Evolutionary conservation across 2,329 filamentous ascomycete genomes (phyloP), one percentile per base, ranked within the genome.

Genomic region (Berkeleyomyces rouxiae): DNA sequence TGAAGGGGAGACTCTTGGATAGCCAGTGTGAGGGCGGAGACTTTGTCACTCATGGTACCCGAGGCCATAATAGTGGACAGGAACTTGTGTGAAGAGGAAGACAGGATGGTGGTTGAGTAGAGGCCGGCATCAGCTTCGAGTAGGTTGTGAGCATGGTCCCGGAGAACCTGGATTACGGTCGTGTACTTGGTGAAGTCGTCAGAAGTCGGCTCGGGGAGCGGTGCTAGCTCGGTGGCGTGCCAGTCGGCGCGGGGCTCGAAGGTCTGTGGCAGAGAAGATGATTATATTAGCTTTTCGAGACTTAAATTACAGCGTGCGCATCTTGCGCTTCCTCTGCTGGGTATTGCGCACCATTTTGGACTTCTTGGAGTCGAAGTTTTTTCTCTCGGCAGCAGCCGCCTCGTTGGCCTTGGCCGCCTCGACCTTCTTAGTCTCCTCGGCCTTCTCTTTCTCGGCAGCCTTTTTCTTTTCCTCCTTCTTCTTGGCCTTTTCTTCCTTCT

Each of bases 1-100:
- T 99, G 93, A 60, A 97, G 76, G 16, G 93, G 93, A 7, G 95
- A 97, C 73, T 99, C 93, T 75, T 99, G 95, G 10, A 96, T 85
- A 63, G 93, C 87, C 68, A 99, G 78, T 3, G 93, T 99, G 70
- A 99, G 78, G 3, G 93, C 95, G 2, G 93, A 99, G 51, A 97
- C 87, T 73, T 96, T 97, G 73, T 99, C 93, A 63, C 90, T 95
- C 68, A 97, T 82, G 7, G 95, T 99, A 78, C 93, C 93, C 1
- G 91, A 95, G 7, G 90, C 79, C 88, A 97, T 96, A 72, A 99
- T 96, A 16, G 90, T 95, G 1, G 91, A 89, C 78, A 97, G 85
- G 77, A 99, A 99, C 72, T 91, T 95, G 74, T 95, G 88, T 47
- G 91, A 92, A 2, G 92, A 93, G 36, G 89, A 90, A 59, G 88